Conservation (phyloP, 257 asterid species). For the Avicennia marina region DNA sequence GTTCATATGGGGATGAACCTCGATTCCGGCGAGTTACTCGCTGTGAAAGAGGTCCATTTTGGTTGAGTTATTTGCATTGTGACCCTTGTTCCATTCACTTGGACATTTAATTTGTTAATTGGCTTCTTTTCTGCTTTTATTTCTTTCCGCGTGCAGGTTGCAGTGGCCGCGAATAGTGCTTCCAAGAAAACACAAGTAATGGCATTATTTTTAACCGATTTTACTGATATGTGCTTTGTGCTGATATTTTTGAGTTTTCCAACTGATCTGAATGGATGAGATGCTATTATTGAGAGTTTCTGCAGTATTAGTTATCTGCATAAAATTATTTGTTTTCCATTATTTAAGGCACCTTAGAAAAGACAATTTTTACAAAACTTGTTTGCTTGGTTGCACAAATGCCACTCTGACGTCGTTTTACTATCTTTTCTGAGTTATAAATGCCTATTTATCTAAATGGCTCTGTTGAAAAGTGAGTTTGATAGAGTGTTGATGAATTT, state of each 20-base stretch:
- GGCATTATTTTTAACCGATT: slow-evolving; percentile 16
- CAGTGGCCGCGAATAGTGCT: slow-evolving; percentile 55
- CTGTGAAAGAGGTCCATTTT: slow-evolving; percentile 45
- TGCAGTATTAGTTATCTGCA: no score
- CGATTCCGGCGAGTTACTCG: slow-evolving; percentile 76
- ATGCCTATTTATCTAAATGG: neutral
- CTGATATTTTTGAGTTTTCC: neutral
- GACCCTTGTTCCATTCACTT: neutral
- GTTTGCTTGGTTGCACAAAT: no score
- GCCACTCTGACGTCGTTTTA: no score
- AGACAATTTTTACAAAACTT: no score
- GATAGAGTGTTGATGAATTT: slow-evolving; percentile 5
- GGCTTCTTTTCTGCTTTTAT: neutral
- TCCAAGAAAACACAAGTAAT: slow-evolving; percentile 74
- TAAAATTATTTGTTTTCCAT: no score
- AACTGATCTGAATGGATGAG: neutral
- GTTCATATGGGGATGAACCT: slow-evolving; percentile 82
- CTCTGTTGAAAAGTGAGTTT: neutral
- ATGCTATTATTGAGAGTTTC: neutral
- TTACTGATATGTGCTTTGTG: slow-evolving; percentile 1
- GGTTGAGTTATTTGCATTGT: neutral
- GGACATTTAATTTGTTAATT: slow-evolving; percentile 6
- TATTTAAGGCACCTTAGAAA: no score
- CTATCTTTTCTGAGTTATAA: neutral
- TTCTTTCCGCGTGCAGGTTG: slow-evolving; percentile 41